Evolutionary conservation across 148 eudicot genomes (phyloP), one percentile per base, ranked within the genome.

Genomic region (Heliamphora exappendiculata): DNA sequence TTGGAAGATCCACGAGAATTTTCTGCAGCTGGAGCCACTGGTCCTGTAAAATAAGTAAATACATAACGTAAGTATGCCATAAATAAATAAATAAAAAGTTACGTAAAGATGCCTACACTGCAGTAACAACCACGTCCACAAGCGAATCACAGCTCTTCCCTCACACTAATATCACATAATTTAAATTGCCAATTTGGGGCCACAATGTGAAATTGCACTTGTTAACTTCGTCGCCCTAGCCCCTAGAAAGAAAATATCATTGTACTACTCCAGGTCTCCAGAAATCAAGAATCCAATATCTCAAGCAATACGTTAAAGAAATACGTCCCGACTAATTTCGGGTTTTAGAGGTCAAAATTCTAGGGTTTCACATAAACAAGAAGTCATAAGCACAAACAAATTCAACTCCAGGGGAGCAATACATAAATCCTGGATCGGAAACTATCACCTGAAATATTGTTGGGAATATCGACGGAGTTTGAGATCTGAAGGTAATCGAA

Each of bases 1-100:
- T 62, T 60, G 89, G 95, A 83, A 81, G 97, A 86, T 87, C 88
- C 88, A 78, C 77, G 58, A 62, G 84, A 76, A 82, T 73, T 39
- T 41, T 80, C 67, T 67, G 88, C 74, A 63, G 77, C 29, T 70
- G 79, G 81, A 78, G 77, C 81, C 83, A 82, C 54, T 68, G 84
- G 49, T 41, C 81, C 93, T 89, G 78, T 42, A 17, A 85, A 81
- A 49, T n/a, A n/a, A n/a, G n/a, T n/a, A n/a, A n/a, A n/a, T n/a
- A n/a, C n/a, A n/a, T n/a, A n/a, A n/a, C n/a, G n/a, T n/a, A 49
- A 74, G 12, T 22, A 73, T 63, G 36, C 45, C 3, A 20, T 3
- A 42, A 59, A 26, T 34, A 19, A 53, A n/a, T n/a, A n/a, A n/a
- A n/a, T n/a, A n/a, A n/a, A n/a, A n/a, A n/a, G n/a, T n/a, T n/a